A percentile compares a stretch with the other conserved stretches of the same genome.
Evolutionary conservation across 2,329 filamentous ascomycete genomes (phyloP).

Genomic region (Alternaria arbusti): DNA sequence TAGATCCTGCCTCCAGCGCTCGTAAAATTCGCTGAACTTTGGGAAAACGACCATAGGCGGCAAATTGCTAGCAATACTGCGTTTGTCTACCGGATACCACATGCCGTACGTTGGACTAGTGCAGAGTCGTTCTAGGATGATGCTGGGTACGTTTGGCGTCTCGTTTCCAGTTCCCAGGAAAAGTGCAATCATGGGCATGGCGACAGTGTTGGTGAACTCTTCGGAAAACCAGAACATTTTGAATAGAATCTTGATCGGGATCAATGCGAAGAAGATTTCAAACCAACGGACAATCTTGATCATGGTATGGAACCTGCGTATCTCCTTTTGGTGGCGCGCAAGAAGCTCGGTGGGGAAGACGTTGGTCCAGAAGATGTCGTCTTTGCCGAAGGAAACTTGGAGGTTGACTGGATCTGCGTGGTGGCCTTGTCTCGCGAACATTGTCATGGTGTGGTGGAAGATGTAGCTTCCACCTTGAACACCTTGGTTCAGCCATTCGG

Average conservation of each 20-base stretch:
- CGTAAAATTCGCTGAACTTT: conserved; percentile 67
- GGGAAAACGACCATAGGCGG: conserved; percentile 68
- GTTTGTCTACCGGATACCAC: conserved; percentile 62
- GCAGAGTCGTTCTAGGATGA: conserved; percentile 64
- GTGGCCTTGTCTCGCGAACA: conserved; percentile 65
- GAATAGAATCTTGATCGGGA: conserved; percentile 69
- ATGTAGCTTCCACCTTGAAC: conserved; percentile 70
- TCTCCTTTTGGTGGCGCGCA: conserved; percentile 62
- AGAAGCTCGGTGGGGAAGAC: conserved; percentile 67
- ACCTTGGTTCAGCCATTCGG: conserved; percentile 66
- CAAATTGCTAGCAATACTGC: conserved; percentile 57
- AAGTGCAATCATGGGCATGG: conserved; percentile 73
- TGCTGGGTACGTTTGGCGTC: conserved; percentile 72
- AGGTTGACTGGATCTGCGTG: conserved; percentile 64
- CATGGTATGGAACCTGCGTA: conserved; percentile 61
- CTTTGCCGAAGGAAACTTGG: conserved; percentile 70
- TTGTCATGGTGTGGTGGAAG: conserved; percentile 71
- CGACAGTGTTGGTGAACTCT: conserved; percentile 74
- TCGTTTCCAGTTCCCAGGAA: conserved; percentile 79
- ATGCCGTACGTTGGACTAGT: conserved; percentile 64
- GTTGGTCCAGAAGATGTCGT: conserved; percentile 69
- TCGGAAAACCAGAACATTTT: conserved; percentile 71
- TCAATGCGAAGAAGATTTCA: conserved; percentile 65
- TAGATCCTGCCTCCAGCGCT: conserved; percentile 63
- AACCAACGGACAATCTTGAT: conserved; percentile 65